Evolutionary conservation across 2,329 filamentous ascomycete species (phyloP), one percentile per base, ranked within the genome.

Genomic region (Rachicladosporium sp.): DNA sequence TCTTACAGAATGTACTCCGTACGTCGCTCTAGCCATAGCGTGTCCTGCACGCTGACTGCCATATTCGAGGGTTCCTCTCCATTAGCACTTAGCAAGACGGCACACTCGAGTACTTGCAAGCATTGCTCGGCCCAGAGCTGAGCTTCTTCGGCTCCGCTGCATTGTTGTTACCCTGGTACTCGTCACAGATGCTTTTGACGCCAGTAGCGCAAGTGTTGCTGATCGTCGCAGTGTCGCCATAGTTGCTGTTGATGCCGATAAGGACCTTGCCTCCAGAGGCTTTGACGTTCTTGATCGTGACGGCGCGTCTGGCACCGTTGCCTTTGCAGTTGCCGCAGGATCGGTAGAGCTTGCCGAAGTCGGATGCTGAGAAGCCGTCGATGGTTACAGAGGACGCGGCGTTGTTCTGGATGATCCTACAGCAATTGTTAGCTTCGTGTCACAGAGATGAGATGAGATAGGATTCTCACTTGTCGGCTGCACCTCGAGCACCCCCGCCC

Each of bases 401-500:
- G 30, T 50, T 44, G 23, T 58, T 41, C 21, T 42, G 40, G 40
- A 42, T 38, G 30, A 41, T 31, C 15, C 15, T 19, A 19, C 15
- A 19, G 15, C 15, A 19, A 19, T 19, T 19, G 15, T 19, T 19
- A 19, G 15, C 15, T 19, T 19, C 15, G 15, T 19, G 15, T 19
- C 15, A 19, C 15, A 19, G 15, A 19, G 15, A 19, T 19, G 15
- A 19, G 5, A 19, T 19, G 15, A 19, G 15, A 19, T 19, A 19
- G 15, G 15, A 19, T 19, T 19, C 15, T 19, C 15, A 19, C 33
- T 41, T 41, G 34, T 41, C 38, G 11, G 36, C 38, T 29, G 38
- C 38, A 31, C 30, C 34, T 12, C 38, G 38, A 10, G 38, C 63
- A 31, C 63, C 63, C 19, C 63, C 63, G 12, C 38, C 44, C 29